Evolutionary conservation across 768 basidiomycete species (phyloP), one percentile per base, ranked within the genome.

Genomic region (Tricholoma bakamatsutake): DNA sequence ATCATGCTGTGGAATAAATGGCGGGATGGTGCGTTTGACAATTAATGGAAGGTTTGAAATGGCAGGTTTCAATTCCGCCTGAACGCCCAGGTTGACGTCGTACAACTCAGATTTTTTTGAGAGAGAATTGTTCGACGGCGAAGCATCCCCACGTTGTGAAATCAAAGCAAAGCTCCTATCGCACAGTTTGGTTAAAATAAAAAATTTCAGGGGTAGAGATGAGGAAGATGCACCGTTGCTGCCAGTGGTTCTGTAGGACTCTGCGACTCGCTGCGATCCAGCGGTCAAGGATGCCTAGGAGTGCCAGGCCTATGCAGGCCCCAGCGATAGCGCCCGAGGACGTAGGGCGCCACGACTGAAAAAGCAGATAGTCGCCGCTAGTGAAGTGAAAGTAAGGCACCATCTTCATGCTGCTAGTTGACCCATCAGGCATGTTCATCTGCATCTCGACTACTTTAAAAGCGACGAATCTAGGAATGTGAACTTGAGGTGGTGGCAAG

Each of bases 261-360:
- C 75, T 71, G 15, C 87, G 75, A 53, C 78, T 71, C 0, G 84
- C 86, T 15, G 79, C 67, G 42, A 95, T 67, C 69, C 81, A 84
- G 58, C 93, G 76, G 49, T 93, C 90, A 35, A 87, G 71, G 9
- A 93, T 62, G 6, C 84, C 83, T 33, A 94, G 72, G 33, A 87
- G 35, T 62, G 87, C 73, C 18, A 95, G 73, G 0, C 79, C 84
- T 54, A 95, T 76, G 64, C 85, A 88, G 37, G 90, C 85, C 0
- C 88, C 92, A 18, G 80, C 81, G 34, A 91, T 80, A 0, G 87
- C 84, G 18, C 88, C 91, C 5, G 72, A 59, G 0, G 89, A 85
- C 2, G 76, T 76, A 0, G 93, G 92, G 5, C 67, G 70, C 85
- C 87, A 88, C 1, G 77, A 70, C 55, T 80, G 61, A 73, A 94